phyloP scores from a whole-genome alignment of 371 early-diverging fungal genomes.

The Syncephalis plumigaleata region DNA sequence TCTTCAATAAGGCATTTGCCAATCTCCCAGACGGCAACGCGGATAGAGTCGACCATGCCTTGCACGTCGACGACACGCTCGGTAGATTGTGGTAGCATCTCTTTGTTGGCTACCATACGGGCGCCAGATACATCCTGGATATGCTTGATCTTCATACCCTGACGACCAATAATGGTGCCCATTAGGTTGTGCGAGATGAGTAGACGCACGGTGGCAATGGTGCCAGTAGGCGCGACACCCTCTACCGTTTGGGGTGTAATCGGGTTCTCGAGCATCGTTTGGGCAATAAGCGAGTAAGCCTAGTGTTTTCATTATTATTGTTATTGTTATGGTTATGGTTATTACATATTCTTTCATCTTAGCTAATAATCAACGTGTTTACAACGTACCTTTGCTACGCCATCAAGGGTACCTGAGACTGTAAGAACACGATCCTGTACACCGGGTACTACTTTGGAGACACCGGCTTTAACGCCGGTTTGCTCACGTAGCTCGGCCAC shows the following conservation, averaged over 20 bases:
- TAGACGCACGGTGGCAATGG: conserved; percentile 40
- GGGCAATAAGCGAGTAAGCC: conserved; percentile 62
- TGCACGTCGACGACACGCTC: conserved; percentile 72
- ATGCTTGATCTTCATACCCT: conserved; percentile 70
- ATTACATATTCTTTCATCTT: background rate
- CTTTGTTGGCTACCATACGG: conserved; percentile 67
- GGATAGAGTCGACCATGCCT: conserved; percentile 49
- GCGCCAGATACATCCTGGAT: conserved; percentile 69
- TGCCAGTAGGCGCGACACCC: conserved; percentile 10
- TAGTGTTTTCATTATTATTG: conserved; percentile 6
- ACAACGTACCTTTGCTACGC: conserved; percentile 42
- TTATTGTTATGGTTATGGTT: background rate
- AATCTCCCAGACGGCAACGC: conserved; percentile 57
- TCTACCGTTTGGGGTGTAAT: conserved; percentile 26
- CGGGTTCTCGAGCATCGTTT: conserved; percentile 64
- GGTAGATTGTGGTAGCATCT: conserved; percentile 68
- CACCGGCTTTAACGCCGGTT: conserved; percentile 56
- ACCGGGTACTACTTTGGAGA: conserved; percentile 58
- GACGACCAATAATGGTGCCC: conserved; percentile 77
- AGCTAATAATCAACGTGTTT: background rate
- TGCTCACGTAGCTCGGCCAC: conserved; percentile 58
- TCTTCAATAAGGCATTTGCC: conserved; percentile 54
- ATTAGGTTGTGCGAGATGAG: conserved; percentile 69
- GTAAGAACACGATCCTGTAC: conserved; percentile 60
- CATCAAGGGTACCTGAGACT: conserved; percentile 47